These are phyloP conservation scores for Leccinum fallax DNA, from an alignment of 1,284 basidiomycete species.

Conservation along the genomic window DNA sequence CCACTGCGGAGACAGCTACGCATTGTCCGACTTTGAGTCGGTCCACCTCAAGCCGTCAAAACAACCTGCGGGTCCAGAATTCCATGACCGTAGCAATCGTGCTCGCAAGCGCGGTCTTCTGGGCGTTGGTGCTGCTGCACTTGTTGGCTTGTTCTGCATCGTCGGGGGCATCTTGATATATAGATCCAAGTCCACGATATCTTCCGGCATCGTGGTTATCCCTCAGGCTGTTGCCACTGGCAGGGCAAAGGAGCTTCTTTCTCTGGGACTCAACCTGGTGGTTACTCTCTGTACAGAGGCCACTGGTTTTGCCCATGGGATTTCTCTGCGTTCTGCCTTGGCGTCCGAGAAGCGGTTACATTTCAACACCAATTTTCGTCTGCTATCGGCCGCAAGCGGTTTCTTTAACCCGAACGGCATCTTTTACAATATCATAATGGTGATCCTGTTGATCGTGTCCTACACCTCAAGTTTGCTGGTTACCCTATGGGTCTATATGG, in stretches of 20 bases:
- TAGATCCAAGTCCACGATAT: conserved; percentile 20
- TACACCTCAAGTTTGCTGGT: conserved; percentile 30
- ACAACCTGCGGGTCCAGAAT: conserved; percentile 30
- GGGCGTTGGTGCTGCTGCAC: conserved; percentile 24
- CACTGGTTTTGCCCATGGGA: conserved; percentile 25
- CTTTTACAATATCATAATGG: conserved; percentile 23
- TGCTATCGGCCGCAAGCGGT: conserved; percentile 21
- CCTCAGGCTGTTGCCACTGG: conserved; percentile 10
- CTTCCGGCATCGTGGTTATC: conserved; percentile 25
- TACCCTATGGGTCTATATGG: too few relatives aligned
- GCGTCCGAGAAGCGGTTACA: too few relatives aligned
- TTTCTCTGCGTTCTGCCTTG: too few relatives aligned
- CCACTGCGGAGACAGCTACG: conserved; percentile 13
- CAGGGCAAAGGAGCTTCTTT: conserved; percentile 27
- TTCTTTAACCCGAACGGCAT: conserved; percentile 28
- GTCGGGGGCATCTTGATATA: conserved; percentile 26
- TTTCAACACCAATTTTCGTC: too few relatives aligned
- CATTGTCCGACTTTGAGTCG: conserved; percentile 26
- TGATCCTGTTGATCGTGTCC: conserved; percentile 31
- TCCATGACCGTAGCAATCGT: conserved; percentile 33
- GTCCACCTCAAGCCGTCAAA: conserved; percentile 22
- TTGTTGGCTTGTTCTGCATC: conserved; percentile 28
- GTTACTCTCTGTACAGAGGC: conserved; percentile 34
- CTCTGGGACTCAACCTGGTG: conserved; percentile 25
- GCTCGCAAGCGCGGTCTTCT: conserved; percentile 29